Conservation (phyloP, 768 basidiomycete species). For the Daedaleopsis nitida region DNA sequence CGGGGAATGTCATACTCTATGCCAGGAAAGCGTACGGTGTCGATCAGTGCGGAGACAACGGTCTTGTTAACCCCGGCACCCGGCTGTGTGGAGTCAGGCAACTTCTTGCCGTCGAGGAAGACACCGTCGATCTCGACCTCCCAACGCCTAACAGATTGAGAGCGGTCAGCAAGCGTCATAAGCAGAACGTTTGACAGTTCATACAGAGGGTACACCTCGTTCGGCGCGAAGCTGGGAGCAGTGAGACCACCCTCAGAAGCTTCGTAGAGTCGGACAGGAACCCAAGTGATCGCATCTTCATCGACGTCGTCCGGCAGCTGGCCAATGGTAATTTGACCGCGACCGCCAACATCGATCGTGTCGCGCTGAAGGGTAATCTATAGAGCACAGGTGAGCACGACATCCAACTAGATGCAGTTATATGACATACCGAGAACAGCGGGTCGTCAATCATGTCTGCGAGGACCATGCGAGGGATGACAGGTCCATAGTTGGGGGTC, state of each 20-base stretch:
- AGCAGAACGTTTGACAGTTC: background rate
- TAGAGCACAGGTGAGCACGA: background rate
- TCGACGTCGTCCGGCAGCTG: constrained; percentile 56
- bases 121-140: constrained; percentile 73
- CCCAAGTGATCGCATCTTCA: constrained; percentile 64
- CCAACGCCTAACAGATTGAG: constrained; percentile 43
- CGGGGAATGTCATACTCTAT: background rate
- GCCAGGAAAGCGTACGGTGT: constrained; percentile 56
- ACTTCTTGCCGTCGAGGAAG: constrained; percentile 63
- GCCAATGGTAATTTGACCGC: constrained; percentile 69
- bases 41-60: constrained; percentile 64
- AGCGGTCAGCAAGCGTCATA: background rate
- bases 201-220: constrained; percentile 52
- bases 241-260: constrained; percentile 53
- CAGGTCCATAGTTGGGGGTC: constrained; percentile 33
- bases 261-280: constrained; percentile 59
- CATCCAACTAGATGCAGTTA: background rate
- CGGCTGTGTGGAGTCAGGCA: constrained; percentile 56
- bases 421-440: constrained; percentile 31
- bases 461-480: constrained; percentile 37
- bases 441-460: constrained; percentile 48
- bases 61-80: constrained; percentile 40
- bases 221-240: constrained; percentile 56
- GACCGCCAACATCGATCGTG: constrained; percentile 65
- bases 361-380: constrained; percentile 68